Percentiles rank a stretch among this genome's conserved stretches.
These are phyloP conservation scores for Tuber umbilicatum DNA, from an alignment of 495 filamentous ascomycete genomes.

Conservation along the genomic window DNA sequence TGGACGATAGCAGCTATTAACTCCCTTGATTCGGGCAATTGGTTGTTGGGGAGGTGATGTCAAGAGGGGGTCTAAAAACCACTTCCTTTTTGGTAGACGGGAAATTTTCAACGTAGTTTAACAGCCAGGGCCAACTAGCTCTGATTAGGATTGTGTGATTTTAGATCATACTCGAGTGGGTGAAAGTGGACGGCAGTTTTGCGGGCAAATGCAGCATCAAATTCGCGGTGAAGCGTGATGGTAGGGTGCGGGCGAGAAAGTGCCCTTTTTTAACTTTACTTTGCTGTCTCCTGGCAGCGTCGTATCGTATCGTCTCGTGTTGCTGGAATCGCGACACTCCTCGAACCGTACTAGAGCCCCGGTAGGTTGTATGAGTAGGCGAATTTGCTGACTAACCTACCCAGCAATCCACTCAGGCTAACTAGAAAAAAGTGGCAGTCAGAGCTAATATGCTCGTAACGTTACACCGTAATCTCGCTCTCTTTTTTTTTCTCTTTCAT, in stretches of 20 bases:
- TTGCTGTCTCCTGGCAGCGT: neutral
- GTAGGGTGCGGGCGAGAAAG: neutral
- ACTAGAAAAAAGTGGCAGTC: neutral
- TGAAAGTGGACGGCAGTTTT: neutral
- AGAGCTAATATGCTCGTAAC: neutral
- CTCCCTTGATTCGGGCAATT: no score
- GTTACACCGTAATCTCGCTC: neutral
- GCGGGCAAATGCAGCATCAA: neutral
- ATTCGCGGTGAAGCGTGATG: neutral
- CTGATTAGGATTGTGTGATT: neutral
- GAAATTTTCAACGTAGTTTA: no score
- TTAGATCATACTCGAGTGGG: neutral
- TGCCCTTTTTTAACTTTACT: neutral
- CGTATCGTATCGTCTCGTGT: neutral
- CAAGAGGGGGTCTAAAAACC: no score
- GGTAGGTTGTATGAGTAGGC: neutral
- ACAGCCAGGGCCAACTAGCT: no score
- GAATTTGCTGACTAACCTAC: neutral
- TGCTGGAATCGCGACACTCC: neutral
- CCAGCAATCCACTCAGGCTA: neutral
- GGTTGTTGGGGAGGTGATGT: no score
- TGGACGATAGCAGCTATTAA: no score
- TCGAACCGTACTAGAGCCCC: neutral
- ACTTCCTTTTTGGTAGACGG: no score
- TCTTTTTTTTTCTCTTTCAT: neutral